These are phyloP conservation scores for Hanseniaspora gamundiae DNA, from an alignment of 1,139 yeast species.

Conservation along the genomic window DNA sequence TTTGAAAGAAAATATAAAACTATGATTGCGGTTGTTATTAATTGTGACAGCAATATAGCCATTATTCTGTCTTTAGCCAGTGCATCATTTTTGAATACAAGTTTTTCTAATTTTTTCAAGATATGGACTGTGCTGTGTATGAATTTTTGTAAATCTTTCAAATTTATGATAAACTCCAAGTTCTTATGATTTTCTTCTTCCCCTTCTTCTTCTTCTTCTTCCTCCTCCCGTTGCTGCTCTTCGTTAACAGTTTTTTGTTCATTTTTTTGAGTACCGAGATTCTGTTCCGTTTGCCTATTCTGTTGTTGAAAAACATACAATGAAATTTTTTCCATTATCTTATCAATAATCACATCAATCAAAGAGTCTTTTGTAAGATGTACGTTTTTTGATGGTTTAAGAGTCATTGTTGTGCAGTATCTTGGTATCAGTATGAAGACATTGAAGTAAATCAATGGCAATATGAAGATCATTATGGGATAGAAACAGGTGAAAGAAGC, in stretches of 20 bases:
- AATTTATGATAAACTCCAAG: conserved; percentile 28
- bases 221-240: too few relatives aligned
- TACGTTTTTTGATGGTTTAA: not conserved
- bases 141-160: conserved; percentile 37
- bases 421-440: not conserved
- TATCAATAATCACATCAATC: too few relatives aligned
- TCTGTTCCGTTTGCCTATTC: too few relatives aligned
- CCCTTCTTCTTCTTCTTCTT: not conserved
- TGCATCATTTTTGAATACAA: conserved; percentile 53
- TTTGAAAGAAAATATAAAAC: not conserved
- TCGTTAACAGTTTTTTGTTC: too few relatives aligned
- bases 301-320: too few relatives aligned
- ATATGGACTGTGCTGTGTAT: conserved; percentile 43
- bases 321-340: too few relatives aligned
- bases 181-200: conserved; percentile 20
- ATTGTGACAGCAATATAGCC: not conserved
- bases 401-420: not conserved
- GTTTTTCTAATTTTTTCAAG: conserved; percentile 41
- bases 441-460: not conserved
- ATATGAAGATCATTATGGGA: not conserved
- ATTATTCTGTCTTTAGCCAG: conserved; percentile 45
- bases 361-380: too few relatives aligned
- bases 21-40: not conserved
- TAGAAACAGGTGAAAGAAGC: not conserved
- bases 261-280: too few relatives aligned